phyloP scores from a whole-genome alignment of 192 early-diverging fungal species.

The Backusella circina region DNA sequence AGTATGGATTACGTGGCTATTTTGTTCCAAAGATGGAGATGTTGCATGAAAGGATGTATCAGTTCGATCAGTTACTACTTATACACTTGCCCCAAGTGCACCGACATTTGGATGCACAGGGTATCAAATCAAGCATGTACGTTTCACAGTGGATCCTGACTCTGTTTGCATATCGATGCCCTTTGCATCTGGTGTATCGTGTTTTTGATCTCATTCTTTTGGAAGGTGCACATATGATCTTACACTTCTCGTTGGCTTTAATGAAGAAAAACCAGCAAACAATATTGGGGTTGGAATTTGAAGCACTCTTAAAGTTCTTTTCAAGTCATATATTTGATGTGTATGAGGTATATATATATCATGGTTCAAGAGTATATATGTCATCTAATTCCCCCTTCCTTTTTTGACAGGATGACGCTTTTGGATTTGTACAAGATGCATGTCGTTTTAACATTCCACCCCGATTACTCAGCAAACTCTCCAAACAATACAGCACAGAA shows the following conservation, averaged over 20 bases:
- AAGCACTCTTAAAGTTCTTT: constrained; percentile 81
- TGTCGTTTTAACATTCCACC: constrained; percentile 69
- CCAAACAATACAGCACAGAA: constrained; percentile 65
- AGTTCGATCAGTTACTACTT: constrained; percentile 84
- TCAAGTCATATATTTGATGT: constrained; percentile 84
- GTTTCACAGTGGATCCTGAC: constrained; percentile 99
- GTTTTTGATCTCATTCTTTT: constrained; percentile 92
- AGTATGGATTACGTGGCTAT: constrained; percentile 84
- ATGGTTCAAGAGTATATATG: neutral
- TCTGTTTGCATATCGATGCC: constrained; percentile 96
- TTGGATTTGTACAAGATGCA: constrained; percentile 79
- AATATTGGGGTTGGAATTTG: constrained; percentile 82
- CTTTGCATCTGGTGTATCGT: constrained; percentile 84
- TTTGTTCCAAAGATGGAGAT: constrained; percentile 90
- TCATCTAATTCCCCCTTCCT: no score
- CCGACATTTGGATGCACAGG: constrained; percentile 79
- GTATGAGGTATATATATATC: constrained; percentile 62
- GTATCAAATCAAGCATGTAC: constrained; percentile 90
- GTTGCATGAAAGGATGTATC: constrained; percentile 82
- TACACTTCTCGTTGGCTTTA: constrained; percentile 86
- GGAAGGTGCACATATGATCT: constrained; percentile 82
- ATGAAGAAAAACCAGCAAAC: constrained; percentile 76
- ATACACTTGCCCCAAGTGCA: constrained; percentile 76
- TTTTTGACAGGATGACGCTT: constrained; percentile 50
- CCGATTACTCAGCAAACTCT: constrained; percentile 61